phyloP scores from a whole-genome alignment of 495 filamentous ascomycete genomes.

The Aspergillus nidulans region DNA sequence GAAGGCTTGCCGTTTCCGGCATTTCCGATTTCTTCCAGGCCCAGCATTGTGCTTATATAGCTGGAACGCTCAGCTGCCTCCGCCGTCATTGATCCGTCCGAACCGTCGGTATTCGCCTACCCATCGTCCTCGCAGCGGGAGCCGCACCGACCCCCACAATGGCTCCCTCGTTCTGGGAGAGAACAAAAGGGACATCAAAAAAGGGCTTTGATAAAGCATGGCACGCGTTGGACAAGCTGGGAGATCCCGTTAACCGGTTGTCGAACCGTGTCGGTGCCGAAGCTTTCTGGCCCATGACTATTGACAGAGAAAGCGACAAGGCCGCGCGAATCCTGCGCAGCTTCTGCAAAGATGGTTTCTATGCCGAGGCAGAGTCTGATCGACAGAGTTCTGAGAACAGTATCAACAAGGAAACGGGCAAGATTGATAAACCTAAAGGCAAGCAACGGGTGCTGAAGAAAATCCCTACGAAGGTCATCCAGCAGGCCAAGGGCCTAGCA shows the following conservation, averaged over 20 bases:
- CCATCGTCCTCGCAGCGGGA: neutral
- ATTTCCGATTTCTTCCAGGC: neutral
- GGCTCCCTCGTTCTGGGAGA: slow-evolving; percentile 34
- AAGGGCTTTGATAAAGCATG: slow-evolving; percentile 55
- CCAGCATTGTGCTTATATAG: slow-evolving; percentile 8
- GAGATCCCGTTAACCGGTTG: slow-evolving; percentile 68
- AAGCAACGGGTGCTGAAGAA: slow-evolving; percentile 73
- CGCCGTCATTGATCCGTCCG: neutral
- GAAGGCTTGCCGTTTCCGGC: slow-evolving; percentile 19
- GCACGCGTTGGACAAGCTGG: slow-evolving; percentile 49
- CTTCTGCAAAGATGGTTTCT: slow-evolving; percentile 75
- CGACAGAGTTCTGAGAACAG: slow-evolving; percentile 13
- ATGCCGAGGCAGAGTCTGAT: slow-evolving; percentile 34
- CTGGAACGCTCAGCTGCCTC: neutral
- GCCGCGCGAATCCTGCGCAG: slow-evolving; percentile 73
- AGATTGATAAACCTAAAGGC: slow-evolving; percentile 53
- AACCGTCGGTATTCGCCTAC: neutral
- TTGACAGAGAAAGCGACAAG: slow-evolving; percentile 81
- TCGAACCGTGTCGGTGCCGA: slow-evolving; percentile 71
- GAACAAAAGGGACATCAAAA: slow-evolving; percentile 43
- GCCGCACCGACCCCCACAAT: slow-evolving; percentile 19
- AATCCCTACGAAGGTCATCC: slow-evolving; percentile 76
- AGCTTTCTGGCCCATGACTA: slow-evolving; percentile 74
- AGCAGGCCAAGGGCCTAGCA: slow-evolving; percentile 79
- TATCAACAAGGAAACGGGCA: slow-evolving; percentile 29